Conservation (phyloP, 257 asterid species). For the Gentiana dahurica region DNA sequence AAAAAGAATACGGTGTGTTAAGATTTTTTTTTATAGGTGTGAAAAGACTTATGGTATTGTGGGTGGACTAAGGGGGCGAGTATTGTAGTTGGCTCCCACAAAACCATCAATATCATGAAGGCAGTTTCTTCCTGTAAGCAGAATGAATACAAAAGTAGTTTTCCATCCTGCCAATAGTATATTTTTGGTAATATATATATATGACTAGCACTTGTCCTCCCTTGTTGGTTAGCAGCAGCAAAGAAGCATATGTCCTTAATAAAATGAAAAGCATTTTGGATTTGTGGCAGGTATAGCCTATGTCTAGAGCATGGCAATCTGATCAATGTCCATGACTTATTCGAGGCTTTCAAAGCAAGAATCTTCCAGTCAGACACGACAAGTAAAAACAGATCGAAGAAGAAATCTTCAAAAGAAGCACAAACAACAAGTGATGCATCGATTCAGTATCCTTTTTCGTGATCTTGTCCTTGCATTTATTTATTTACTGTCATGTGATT, state of each 20-base stretch:
- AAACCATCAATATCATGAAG: neutral
- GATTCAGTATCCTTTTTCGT: constrained; percentile 64
- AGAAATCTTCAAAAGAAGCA: constrained; percentile 70
- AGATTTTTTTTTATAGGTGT: too few relatives aligned
- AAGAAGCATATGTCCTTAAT: too few relatives aligned
- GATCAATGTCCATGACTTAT: constrained; percentile 91
- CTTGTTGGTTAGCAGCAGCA: too few relatives aligned
- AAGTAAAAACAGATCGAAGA: constrained; percentile 38
- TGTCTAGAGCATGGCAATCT: constrained; percentile 95
- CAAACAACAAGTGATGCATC: constrained; percentile 50
- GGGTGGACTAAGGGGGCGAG: too few relatives aligned
- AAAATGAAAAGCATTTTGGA: neutral
- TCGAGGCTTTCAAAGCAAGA: constrained; percentile 62
- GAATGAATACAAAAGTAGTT: neutral
- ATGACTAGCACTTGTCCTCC: too few relatives aligned
- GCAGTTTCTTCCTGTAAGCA: neutral
- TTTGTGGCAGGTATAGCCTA: constrained; percentile 55
- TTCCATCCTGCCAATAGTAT: neutral
- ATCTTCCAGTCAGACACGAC: constrained; percentile 27
- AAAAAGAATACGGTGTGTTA: too few relatives aligned
- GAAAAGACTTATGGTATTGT: too few relatives aligned
- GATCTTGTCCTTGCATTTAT: neutral
- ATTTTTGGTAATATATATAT: too few relatives aligned
- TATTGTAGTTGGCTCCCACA: too few relatives aligned
- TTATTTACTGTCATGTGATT: neutral